Percentiles rank a stretch among this genome's conserved stretches.
Evolutionary conservation across 352 stramenopile species (phyloP).

Genomic region (Phytophthora parvispora): DNA sequence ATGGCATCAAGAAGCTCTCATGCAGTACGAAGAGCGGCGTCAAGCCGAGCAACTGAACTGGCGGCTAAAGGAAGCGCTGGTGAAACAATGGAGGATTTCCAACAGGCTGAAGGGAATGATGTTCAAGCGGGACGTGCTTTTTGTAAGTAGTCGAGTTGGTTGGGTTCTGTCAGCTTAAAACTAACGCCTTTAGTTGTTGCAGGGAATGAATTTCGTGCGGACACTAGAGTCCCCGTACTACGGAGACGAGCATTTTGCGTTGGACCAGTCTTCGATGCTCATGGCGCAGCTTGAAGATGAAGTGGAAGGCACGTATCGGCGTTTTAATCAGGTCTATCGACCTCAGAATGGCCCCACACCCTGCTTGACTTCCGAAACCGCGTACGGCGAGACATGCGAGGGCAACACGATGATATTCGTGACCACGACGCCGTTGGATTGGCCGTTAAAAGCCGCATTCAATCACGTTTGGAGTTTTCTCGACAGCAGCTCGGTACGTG

Average conservation of each 20-base stretch:
- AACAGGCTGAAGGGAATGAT: slow-evolving; percentile 2
- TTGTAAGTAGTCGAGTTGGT: slow-evolving; percentile 2
- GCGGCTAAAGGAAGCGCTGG: slow-evolving; percentile 5
- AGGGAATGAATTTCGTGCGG: slow-evolving; percentile 21
- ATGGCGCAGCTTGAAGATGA: slow-evolving; percentile 27
- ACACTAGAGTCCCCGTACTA: slow-evolving; percentile 6
- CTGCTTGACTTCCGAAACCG: not conserved
- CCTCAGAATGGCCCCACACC: not conserved
- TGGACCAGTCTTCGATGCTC: not conserved
- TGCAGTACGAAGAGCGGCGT: slow-evolving; percentile 12
- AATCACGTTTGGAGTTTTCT: slow-evolving; percentile 22
- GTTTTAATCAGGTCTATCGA: slow-evolving; percentile 12
- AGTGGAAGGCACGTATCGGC: slow-evolving; percentile 16
- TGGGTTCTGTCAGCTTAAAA: not conserved
- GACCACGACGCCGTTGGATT: slow-evolving; percentile 21
- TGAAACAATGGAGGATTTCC: slow-evolving; percentile 1
- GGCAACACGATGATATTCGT: slow-evolving; percentile 20
- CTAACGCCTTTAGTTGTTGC: not conserved
- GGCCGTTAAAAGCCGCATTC: slow-evolving; percentile 12
- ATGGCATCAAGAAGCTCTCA: slow-evolving; percentile 10
- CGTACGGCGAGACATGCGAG: slow-evolving; percentile 20
- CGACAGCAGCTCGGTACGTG: slow-evolving; percentile 24
- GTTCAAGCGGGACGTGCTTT: slow-evolving; percentile 13
- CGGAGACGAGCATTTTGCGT: not conserved
- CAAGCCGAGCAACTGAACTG: slow-evolving; percentile 7